Evolutionary conservation across 2,329 filamentous ascomycete genomes (phyloP).

Genomic region (Hansfordia pulvinata): DNA sequence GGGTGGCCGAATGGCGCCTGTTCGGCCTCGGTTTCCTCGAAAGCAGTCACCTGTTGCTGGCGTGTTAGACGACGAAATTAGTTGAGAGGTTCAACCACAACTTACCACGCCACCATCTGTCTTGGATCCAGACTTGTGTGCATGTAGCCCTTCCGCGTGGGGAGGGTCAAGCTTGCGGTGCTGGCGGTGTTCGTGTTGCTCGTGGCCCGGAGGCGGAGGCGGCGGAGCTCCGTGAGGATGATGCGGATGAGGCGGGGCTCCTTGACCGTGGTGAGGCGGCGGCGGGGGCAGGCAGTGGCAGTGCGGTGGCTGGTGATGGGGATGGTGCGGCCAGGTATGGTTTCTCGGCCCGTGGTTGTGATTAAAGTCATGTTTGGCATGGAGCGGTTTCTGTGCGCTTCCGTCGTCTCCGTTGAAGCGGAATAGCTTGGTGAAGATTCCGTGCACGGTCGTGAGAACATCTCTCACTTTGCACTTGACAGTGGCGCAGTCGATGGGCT

Average conservation of each 20-base stretch:
- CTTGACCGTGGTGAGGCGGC: slow-evolving; percentile 9
- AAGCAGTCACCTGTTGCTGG: too few relatives aligned
- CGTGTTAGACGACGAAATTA: too few relatives aligned
- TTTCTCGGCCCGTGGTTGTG: not conserved
- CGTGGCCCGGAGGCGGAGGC: slow-evolving; percentile 5
- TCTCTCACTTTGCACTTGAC: too few relatives aligned
- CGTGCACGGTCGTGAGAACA: slow-evolving; percentile 23
- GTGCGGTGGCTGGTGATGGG: slow-evolving; percentile 11
- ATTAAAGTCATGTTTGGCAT: slow-evolving; percentile 1
- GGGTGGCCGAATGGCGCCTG: slow-evolving; percentile 1
- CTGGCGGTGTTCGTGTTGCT: not conserved
- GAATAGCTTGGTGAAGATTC: slow-evolving; percentile 2
- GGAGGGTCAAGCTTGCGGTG: not conserved
- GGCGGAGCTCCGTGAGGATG: slow-evolving; percentile 6
- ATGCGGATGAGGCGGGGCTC: slow-evolving; percentile 6
- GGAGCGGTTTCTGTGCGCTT: too few relatives aligned
- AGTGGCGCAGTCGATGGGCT: slow-evolving; percentile 22
- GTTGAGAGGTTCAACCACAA: too few relatives aligned
- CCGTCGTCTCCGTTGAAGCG: not conserved
- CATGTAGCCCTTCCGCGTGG: too few relatives aligned
- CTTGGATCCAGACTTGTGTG: too few relatives aligned
- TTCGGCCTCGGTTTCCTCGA: too few relatives aligned
- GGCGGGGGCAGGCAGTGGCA: slow-evolving; percentile 15
- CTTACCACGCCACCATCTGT: too few relatives aligned
- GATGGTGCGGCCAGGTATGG: slow-evolving; percentile 1